Conservation (phyloP, 2,329 filamentous ascomycete species). For the Macrophomina phaseolina region DNA sequence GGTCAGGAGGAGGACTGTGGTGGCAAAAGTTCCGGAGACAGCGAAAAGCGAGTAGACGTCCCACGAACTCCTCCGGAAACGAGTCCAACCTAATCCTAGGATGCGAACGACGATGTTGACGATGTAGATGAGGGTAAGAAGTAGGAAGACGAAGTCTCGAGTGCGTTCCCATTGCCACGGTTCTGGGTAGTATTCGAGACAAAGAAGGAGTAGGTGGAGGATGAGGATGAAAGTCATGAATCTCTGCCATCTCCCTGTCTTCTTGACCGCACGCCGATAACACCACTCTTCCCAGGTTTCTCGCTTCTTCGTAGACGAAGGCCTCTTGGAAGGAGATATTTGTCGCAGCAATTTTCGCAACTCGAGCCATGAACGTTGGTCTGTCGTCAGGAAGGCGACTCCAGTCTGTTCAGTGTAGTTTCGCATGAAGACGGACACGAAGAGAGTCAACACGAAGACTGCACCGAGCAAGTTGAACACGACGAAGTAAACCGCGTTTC, state of each 20-base stretch:
- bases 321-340: constrained; percentile 92
- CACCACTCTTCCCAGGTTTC: constrained; percentile 89
- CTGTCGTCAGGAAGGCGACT: constrained; percentile 91
- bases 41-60: constrained; percentile 86
- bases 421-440: constrained; percentile 99
- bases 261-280: constrained; percentile 91
- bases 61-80: constrained; percentile 93
- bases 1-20: constrained; percentile 76
- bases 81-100: constrained; percentile 85
- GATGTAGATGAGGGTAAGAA: constrained; percentile 81
- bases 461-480: constrained; percentile 95
- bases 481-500: constrained; percentile 93
- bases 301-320: constrained; percentile 75
- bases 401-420: constrained; percentile 99
- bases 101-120: constrained; percentile 84
- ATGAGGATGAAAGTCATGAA: constrained; percentile 80
- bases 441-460: constrained; percentile 94
- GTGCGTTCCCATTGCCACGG: constrained; percentile 70
- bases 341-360: constrained; percentile 88
- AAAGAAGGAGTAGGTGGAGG: constrained; percentile 80
- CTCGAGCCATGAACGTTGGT: constrained; percentile 97
- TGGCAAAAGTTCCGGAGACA: constrained; percentile 80
- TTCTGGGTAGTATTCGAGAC: constrained; percentile 85
- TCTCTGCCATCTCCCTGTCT: constrained; percentile 89
- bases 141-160: constrained; percentile 76